Base-by-base conservation (phyloP, 23 red algal genomes). In the Gracilariopsis chorda region DNA sequence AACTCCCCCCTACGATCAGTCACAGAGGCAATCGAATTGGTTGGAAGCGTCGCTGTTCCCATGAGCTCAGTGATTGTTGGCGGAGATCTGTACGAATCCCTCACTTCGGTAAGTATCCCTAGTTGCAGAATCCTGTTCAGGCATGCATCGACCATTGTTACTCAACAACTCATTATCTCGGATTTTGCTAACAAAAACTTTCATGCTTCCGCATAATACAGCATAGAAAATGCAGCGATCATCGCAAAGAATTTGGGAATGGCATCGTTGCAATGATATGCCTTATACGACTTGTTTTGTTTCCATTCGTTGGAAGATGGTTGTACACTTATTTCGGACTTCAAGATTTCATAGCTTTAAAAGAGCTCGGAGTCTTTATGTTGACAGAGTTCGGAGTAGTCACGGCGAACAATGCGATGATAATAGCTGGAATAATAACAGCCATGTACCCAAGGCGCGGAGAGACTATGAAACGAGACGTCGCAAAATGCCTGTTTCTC, bases 21-120 rank as follows among this genome's bases (percentile, higher is more conserved):
- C 11, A 44, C 47, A 24, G 67, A 73, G 20, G 42, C 67, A 8
- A 45, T 24, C n/a, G 67, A 36, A 46, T 45, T 73, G 67, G 67
- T 73, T n/a, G 67, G 67, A 46, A 73, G 67, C 17, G 47, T 73
- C 17, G 67, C 67, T 25, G 67, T 73, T 0, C 67, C 67, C 5
- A 20, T 73, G 13, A 73, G 67, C 40, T 73, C 67, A 16, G 67
- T 73, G 13, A 73, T 73, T 73, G 67, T 73, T 46, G 67, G 67
- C 24, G 67, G 67, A 24, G 67, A 73, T 46, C 32, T 73, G 28
- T 73, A 73, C 40, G 67, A 73, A 46, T 17, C 67, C 47, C 67
- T 73, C 36, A 73, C 67, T 46, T 23, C 67, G 23, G 67, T 73
- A 73, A 20, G 67, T 73, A 47, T 36, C 20, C 35, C 4, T 42